Conservation (phyloP, 1,284 basidiomycete genomes). For the Trichosporon sp. region DNA sequence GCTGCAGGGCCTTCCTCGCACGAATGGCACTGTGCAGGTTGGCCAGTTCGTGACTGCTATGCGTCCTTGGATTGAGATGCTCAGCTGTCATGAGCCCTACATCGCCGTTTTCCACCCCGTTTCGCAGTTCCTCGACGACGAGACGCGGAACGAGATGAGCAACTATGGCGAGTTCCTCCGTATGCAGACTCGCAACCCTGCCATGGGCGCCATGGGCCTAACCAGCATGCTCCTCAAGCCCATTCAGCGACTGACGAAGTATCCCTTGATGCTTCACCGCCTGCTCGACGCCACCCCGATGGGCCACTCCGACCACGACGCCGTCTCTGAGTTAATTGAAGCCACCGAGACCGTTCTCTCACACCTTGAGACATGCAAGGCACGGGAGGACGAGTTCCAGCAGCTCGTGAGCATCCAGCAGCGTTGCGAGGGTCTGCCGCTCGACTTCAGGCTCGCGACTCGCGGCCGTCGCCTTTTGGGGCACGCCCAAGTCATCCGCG, state of each 20-base stretch:
- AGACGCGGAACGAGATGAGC: conserved; percentile 62
- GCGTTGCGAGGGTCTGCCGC: conserved; percentile 66
- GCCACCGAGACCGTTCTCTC: conserved; percentile 69
- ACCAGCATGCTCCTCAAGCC: conserved; percentile 73
- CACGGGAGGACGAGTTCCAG: conserved; percentile 78
- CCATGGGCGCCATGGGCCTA: conserved; percentile 67
- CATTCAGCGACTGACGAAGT: conserved; percentile 70
- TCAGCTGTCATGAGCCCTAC: conserved; percentile 84
- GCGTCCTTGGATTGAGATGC: conserved; percentile 64
- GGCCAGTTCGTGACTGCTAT: conserved; percentile 65
- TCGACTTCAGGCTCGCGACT: conserved; percentile 63
- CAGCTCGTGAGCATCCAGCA: conserved; percentile 66
- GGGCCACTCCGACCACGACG: conserved; percentile 68
- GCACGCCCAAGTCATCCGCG: conserved; percentile 64
- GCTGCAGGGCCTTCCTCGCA: conserved; percentile 58
- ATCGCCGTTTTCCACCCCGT: conserved; percentile 71
- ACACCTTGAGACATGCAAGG: conserved; percentile 77
- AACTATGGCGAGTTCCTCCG: conserved; percentile 83
- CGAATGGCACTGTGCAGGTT: conserved; percentile 50
- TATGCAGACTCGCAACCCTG: conserved; percentile 71
- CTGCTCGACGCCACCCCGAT: conserved; percentile 70
- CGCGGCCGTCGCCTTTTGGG: conserved; percentile 72
- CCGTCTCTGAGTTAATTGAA: conserved; percentile 68
- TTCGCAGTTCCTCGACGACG: conserved; percentile 62
- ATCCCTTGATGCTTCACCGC: conserved; percentile 60